Percentiles rank a stretch among this genome's conserved stretches.
phyloP scores from a whole-genome alignment of 2,329 filamentous ascomycete species.

The Pestalotiopsis sp. region DNA sequence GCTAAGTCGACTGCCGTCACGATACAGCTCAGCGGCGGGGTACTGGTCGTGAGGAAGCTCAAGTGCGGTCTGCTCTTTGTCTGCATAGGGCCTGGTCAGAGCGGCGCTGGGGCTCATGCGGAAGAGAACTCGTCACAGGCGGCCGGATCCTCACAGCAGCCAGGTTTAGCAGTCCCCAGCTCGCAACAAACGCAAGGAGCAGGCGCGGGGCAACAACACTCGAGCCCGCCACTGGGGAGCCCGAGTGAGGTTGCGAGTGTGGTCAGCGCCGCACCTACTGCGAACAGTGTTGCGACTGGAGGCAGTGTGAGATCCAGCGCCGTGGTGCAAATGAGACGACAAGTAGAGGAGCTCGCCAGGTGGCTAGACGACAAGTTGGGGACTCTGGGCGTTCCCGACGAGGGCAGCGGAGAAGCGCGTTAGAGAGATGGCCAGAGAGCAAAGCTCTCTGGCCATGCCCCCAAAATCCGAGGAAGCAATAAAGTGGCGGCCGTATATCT shows the following conservation, averaged over 20 bases:
- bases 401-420: constrained; percentile 33
- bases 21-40: constrained; percentile 57
- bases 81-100: constrained; percentile 51
- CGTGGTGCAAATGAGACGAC: constrained; percentile 52
- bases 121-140: constrained; percentile 1
- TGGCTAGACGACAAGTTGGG: constrained; percentile 63
- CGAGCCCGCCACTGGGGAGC: constrained; percentile 32
- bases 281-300: constrained; percentile 36
- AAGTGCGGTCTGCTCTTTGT: constrained; percentile 63
- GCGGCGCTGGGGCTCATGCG: constrained; percentile 18
- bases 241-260: constrained; percentile 49
- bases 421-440: background rate
- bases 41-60: constrained; percentile 59
- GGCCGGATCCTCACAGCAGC: constrained; percentile 16
- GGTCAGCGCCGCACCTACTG: constrained; percentile 45
- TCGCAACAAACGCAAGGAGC: background rate
- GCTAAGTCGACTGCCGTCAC: constrained; percentile 45
- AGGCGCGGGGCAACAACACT: constrained; percentile 24
- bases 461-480: background rate
- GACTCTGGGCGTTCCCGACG: constrained; percentile 52
- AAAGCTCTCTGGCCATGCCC: background rate
- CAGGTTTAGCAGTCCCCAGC: constrained; percentile 19
- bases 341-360: constrained; percentile 58
- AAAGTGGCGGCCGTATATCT: background rate
- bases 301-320: constrained; percentile 40